Conservation (phyloP, 2,329 filamentous ascomycete species). For the Pyrenochaeta sp. region DNA sequence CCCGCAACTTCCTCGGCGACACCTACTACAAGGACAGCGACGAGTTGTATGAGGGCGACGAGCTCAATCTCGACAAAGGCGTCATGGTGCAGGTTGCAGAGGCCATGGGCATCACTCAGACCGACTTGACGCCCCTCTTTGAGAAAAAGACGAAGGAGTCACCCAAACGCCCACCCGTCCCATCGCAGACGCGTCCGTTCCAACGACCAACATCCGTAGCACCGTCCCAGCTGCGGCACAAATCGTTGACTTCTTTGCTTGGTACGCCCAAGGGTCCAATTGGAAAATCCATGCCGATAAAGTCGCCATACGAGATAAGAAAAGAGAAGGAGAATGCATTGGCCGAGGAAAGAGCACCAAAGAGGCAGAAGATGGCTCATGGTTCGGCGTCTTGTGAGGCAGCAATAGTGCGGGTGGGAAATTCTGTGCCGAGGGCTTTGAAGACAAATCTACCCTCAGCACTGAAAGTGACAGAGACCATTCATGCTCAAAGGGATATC, state of each 20-base stretch:
- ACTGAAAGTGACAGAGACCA: slow-evolving; percentile 34
- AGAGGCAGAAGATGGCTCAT: slow-evolving; percentile 47
- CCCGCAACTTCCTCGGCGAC: slow-evolving; percentile 82
- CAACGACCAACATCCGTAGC: slow-evolving; percentile 25
- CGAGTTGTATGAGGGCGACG: slow-evolving; percentile 80
- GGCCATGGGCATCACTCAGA: slow-evolving; percentile 73
- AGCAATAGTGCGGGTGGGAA: slow-evolving; percentile 22
- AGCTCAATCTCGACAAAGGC: slow-evolving; percentile 78
- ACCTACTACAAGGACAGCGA: slow-evolving; percentile 77
- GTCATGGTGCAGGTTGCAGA: slow-evolving; percentile 84
- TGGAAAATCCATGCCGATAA: slow-evolving; percentile 66
- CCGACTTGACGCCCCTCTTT: slow-evolving; percentile 78
- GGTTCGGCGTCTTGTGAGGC: slow-evolving; percentile 10
- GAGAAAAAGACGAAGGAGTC: slow-evolving; percentile 67
- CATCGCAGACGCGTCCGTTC: slow-evolving; percentile 27
- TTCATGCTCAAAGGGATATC: slow-evolving; percentile 19
- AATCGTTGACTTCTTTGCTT: slow-evolving; percentile 69
- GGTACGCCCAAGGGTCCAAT: slow-evolving; percentile 70
- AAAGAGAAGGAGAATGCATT: slow-evolving; percentile 40
- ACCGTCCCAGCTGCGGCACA: slow-evolving; percentile 58
- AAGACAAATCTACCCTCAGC: slow-evolving; percentile 25
- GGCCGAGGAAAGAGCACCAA: slow-evolving; percentile 45
- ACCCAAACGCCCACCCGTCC: slow-evolving; percentile 22
- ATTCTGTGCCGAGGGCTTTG: slow-evolving; percentile 11
- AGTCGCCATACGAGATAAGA: slow-evolving; percentile 70